Base-by-base conservation (phyloP, 2,329 filamentous ascomycete species). In the Colletotrichum salicis region DNA sequence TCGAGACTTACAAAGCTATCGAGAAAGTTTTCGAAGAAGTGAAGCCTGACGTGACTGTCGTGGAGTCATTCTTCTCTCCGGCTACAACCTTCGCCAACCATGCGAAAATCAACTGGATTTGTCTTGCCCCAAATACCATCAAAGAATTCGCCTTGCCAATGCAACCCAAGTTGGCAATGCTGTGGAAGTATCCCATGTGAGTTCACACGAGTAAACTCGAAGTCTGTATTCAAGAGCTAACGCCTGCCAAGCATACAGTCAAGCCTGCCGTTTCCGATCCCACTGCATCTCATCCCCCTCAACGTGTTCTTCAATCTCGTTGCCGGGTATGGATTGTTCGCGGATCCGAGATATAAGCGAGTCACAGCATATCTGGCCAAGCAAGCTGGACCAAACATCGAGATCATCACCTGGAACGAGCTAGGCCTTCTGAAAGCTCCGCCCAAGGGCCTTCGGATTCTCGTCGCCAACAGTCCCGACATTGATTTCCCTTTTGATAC, bases 101-200 rank as follows among this genome's bases (percentile, higher is more conserved):
- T 13, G 52, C 52, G 10, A 56, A 56, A 0, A 73, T 80, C 41
- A 79, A 79, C 6, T 80, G 79, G 48, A 77, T 82, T 0, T 75
- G 85, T 1, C 76, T 87, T 7, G 84, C 82, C 59, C 85, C 86
- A 1, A 87, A 85, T 48, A 78, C 84, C 54, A 74, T 83, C 79
- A 77, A 85, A 75, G 79, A 86, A 69, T 82, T 84, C 75, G 74
- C 84, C 48, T 57, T 73, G 1, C 78, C 79, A 4, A 74, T 79
- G 37, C 86, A 88, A 71, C 82, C 84, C 3, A 74, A 76, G 29
- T 75, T 73, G 6, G 77, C 73, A 5, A 75, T 75, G 19, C 71
- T 69, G 56, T 74, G 72, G 73, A 73, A 66, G 54, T 74, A 67
- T 64, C 68, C 69, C 19, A 63, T 70, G 62, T 70, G 52, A 54